phyloP scores from a whole-genome alignment of 2,329 filamentous ascomycete genomes.

The Sporothrix brunneoviolacea region DNA sequence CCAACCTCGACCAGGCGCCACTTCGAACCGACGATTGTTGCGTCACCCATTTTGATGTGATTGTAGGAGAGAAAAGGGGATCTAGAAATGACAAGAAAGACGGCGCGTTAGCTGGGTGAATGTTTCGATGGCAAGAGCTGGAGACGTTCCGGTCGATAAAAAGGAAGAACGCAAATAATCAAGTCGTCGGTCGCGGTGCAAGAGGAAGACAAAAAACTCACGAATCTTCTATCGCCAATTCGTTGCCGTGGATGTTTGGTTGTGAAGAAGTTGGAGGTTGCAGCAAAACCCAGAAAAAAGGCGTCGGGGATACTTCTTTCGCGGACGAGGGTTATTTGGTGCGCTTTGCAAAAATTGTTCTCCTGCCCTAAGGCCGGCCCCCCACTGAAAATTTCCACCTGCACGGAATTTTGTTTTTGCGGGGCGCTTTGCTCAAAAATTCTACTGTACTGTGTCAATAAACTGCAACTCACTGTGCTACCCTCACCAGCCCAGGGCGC shows the following conservation, averaged over 20 bases:
- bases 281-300: constrained; percentile 12
- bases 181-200: not conserved
- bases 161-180: not conserved
- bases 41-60: constrained; percentile 69
- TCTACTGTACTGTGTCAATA: not conserved
- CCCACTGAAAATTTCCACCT: constrained; percentile 13
- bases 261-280: constrained; percentile 15
- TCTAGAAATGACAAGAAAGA: constrained; percentile 2
- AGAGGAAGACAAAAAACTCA: constrained; percentile 12
- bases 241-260: constrained; percentile 17
- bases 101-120: constrained; percentile 7
- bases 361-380: constrained; percentile 18
- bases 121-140: not conserved
- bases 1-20: constrained; percentile 98
- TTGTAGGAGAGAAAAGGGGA: constrained; percentile 9
- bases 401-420: constrained; percentile 18
- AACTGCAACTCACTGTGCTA: not conserved
- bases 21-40: constrained; percentile 71
- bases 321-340: constrained; percentile 17
- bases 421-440: not conserved
- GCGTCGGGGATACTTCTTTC: constrained; percentile 14
- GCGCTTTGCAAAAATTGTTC: constrained; percentile 19
- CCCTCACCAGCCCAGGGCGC: not conserved
- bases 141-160: not conserved
- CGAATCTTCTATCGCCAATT: constrained; percentile 15